phyloP scores from a whole-genome alignment of 2,329 filamentous ascomycete species.

The Chaetomiaceae sp. region DNA sequence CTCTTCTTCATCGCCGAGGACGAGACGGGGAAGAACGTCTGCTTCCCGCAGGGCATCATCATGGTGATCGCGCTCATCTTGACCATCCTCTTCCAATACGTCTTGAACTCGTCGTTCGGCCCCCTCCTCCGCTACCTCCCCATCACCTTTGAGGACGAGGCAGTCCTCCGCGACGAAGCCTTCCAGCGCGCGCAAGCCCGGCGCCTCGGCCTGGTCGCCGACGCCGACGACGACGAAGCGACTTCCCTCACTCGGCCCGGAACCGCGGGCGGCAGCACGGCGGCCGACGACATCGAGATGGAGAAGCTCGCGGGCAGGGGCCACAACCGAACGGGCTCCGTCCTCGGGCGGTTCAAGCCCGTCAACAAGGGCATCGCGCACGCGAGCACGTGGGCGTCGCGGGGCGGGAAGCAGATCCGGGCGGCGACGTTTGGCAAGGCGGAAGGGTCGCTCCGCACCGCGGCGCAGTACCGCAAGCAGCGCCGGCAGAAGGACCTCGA shows the following conservation, averaged over 20 bases:
- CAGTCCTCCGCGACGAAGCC: slow-evolving; percentile 81
- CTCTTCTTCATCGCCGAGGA: slow-evolving; percentile 77
- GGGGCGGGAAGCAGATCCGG: slow-evolving; percentile 46
- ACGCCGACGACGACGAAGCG: slow-evolving; percentile 42
- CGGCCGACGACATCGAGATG: slow-evolving; percentile 35
- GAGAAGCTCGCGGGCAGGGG: slow-evolving; percentile 29
- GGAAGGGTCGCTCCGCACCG: slow-evolving; percentile 38
- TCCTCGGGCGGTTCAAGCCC: slow-evolving; percentile 34
- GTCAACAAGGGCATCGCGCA: slow-evolving; percentile 46
- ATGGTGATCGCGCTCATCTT: slow-evolving; percentile 74
- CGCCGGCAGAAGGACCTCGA: slow-evolving; percentile 61
- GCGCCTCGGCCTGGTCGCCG: slow-evolving; percentile 58
- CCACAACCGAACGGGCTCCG: slow-evolving; percentile 17
- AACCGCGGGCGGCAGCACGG: slow-evolving; percentile 4
- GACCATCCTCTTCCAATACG: slow-evolving; percentile 71
- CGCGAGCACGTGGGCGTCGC: slow-evolving; percentile 46
- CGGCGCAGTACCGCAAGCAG: slow-evolving; percentile 45
- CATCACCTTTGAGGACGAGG: slow-evolving; percentile 93
- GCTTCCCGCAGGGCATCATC: slow-evolving; percentile 71
- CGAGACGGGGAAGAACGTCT: slow-evolving; percentile 49
- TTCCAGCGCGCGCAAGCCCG: slow-evolving; percentile 75
- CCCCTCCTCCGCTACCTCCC: slow-evolving; percentile 86
- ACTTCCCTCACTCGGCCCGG: slow-evolving; percentile 27
- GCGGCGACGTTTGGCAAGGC: slow-evolving; percentile 43
- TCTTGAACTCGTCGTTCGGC: slow-evolving; percentile 77